Evolutionary conservation across 192 early-diverging fungal species (phyloP).

Genomic region (Oehlia diaphana): DNA sequence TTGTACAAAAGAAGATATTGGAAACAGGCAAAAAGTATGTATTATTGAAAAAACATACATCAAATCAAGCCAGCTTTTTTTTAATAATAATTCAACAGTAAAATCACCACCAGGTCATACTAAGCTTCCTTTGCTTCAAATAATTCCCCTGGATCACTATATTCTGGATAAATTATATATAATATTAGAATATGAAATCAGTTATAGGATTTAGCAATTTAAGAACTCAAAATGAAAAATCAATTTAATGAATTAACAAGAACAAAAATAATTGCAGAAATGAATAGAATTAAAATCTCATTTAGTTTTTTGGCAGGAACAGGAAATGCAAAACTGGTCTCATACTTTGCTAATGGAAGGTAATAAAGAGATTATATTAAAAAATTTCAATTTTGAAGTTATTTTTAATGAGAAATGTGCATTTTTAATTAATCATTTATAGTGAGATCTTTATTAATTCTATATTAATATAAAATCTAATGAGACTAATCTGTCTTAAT

Average conservation of each 20-base stretch:
- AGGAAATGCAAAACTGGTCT: no score
- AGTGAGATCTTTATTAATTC: background rate
- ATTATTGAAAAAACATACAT: background rate
- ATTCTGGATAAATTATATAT: no score
- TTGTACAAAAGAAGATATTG: background rate
- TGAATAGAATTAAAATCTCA: no score
- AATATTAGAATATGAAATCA: background rate
- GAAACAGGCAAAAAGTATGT: background rate
- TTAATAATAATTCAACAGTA: background rate
- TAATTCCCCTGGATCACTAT: no score
- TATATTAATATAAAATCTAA: background rate
- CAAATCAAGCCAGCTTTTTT: background rate
- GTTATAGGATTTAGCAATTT: background rate
- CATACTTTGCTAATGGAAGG: no score
- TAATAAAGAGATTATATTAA: no score
- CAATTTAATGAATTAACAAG: background rate
- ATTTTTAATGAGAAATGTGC: no score
- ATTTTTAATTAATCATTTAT: background rate
- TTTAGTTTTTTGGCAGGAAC: no score
- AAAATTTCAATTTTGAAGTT: no score
- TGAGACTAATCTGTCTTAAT: background rate
- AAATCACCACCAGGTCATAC: background rate
- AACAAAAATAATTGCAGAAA: no score
- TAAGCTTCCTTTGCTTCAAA: no score
- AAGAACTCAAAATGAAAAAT: constrained; percentile 2